These are phyloP conservation scores for Phytophthora boehmeriae DNA, from an alignment of 352 stramenopile species.

Conservation along the genomic window DNA sequence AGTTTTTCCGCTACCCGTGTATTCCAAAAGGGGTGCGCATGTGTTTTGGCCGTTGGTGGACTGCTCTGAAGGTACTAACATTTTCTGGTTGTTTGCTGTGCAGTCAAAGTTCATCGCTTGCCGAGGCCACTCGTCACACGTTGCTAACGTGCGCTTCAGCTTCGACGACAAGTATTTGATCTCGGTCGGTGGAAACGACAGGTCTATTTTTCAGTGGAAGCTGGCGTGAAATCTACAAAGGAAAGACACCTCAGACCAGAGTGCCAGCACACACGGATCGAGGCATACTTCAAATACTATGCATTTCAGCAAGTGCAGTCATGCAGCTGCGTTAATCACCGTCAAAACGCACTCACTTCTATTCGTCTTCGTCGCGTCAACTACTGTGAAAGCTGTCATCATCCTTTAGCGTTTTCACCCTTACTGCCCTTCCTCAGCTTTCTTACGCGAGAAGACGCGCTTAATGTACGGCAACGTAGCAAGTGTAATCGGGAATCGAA, in stretches of 20 bases:
- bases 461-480: conserved; percentile 85
- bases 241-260: no score
- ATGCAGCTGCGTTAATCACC: background rate
- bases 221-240: conserved; percentile 30
- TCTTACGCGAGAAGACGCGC: conserved; percentile 60
- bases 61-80: background rate
- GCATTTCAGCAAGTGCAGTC: background rate
- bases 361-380: conserved; percentile 13
- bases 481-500: conserved; percentile 87
- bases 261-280: background rate
- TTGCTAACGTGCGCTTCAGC: conserved; percentile 85
- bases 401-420: conserved; percentile 7
- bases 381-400: conserved; percentile 7
- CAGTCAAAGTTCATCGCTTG: conserved; percentile 59
- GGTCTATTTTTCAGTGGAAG: conserved; percentile 89
- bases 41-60: background rate
- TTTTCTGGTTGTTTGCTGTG: conserved; percentile 5
- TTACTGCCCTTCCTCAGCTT: conserved; percentile 42
- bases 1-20: conserved; percentile 90
- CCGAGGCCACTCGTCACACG: conserved; percentile 80
- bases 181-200: conserved; percentile 84
- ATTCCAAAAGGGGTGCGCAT: conserved; percentile 61
- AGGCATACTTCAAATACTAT: background rate
- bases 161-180: conserved; percentile 84
- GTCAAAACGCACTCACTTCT: conserved; percentile 21